A percentile compares a stretch with the other conserved stretches of the same genome.
These are phyloP conservation scores for Achaetomium macrosporum DNA, from an alignment of 2,329 filamentous ascomycete species.

Conservation along the genomic window DNA sequence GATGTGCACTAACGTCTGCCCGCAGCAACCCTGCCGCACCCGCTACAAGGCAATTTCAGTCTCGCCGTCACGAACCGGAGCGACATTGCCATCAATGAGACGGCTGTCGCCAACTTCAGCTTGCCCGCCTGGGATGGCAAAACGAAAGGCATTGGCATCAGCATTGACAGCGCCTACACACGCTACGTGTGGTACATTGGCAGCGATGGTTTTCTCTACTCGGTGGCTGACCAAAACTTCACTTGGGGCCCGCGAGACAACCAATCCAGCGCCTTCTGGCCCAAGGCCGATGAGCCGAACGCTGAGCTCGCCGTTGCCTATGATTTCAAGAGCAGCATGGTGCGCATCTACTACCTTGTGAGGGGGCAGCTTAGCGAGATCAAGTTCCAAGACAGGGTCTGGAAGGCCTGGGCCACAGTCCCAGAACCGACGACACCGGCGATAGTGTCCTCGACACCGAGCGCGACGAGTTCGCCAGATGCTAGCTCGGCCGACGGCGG, in stretches of 20 bases:
- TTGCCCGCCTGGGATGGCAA: constrained; percentile 31
- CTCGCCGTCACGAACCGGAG: constrained; percentile 26
- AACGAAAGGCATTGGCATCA: constrained; percentile 27
- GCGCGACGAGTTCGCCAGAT: not conserved
- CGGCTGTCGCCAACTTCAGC: constrained; percentile 25
- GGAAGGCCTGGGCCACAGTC: constrained; percentile 28
- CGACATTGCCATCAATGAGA: constrained; percentile 22
- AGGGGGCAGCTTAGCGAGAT: constrained; percentile 29
- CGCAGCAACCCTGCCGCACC: constrained; percentile 31
- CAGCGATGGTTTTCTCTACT: constrained; percentile 32
- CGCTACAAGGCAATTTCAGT: constrained; percentile 25
- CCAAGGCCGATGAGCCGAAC: constrained; percentile 28
- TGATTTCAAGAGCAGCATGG: constrained; percentile 22
- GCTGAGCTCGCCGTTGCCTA: constrained; percentile 29
- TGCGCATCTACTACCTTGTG: constrained; percentile 33
- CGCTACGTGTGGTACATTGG: constrained; percentile 35
- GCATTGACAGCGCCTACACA: constrained; percentile 26
- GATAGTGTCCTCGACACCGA: not conserved
- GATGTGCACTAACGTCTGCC: constrained; percentile 13
- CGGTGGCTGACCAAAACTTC: constrained; percentile 25
- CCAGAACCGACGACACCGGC: constrained; percentile 14
- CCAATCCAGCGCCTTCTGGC: constrained; percentile 26
- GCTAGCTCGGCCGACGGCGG: constrained; percentile 13
- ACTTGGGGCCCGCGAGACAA: constrained; percentile 27
- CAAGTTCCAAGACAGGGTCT: constrained; percentile 28